A percentile compares a stretch with the other conserved stretches of the same genome.
Evolutionary conservation across 176 grass and related monocot genomes (phyloP).

Genomic region (Aegilops umbellulata): DNA sequence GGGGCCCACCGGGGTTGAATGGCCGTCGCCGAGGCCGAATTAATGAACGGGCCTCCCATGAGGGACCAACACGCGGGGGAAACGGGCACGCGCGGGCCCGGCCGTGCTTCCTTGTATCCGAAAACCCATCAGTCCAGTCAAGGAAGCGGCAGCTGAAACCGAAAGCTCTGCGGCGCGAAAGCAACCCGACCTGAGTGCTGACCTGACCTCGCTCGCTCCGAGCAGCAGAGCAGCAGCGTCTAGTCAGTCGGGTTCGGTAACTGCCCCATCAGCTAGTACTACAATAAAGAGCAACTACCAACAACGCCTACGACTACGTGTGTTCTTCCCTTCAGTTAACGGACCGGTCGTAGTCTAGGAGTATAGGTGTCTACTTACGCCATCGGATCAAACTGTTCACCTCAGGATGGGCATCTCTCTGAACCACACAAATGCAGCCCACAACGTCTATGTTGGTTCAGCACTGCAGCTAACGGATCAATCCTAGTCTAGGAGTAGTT

Average conservation of each 20-base stretch:
- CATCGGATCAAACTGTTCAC: too few species aligned
- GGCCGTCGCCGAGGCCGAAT: not conserved
- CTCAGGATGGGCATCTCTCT: too few species aligned
- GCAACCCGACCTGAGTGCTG: conserved; percentile 18
- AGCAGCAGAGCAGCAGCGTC: not conserved
- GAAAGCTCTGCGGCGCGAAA: conserved; percentile 33
- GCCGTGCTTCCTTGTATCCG: conserved; percentile 8
- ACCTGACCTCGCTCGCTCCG: not conserved
- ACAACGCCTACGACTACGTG: too few species aligned
- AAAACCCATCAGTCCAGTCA: not conserved
- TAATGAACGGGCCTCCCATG: not conserved
- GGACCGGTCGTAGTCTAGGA: too few species aligned
- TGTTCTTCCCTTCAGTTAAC: too few species aligned
- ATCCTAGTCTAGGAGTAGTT: not conserved
- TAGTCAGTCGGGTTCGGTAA: not conserved
- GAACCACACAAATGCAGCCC: not conserved
- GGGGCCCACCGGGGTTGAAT: conserved; percentile 30
- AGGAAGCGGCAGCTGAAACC: conserved; percentile 23
- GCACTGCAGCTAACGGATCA: conserved; percentile 3
- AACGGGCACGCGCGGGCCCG: conserved; percentile 24
- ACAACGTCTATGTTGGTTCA: not conserved
- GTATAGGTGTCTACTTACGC: too few species aligned
- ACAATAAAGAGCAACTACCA: not conserved
- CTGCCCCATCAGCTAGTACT: not conserved
- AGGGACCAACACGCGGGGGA: conserved; percentile 20